A percentile compares a stretch with the other conserved stretches of the same genome.
Evolutionary conservation across 352 stramenopile genomes (phyloP).

Genomic region (Phytophthora pisi): DNA sequence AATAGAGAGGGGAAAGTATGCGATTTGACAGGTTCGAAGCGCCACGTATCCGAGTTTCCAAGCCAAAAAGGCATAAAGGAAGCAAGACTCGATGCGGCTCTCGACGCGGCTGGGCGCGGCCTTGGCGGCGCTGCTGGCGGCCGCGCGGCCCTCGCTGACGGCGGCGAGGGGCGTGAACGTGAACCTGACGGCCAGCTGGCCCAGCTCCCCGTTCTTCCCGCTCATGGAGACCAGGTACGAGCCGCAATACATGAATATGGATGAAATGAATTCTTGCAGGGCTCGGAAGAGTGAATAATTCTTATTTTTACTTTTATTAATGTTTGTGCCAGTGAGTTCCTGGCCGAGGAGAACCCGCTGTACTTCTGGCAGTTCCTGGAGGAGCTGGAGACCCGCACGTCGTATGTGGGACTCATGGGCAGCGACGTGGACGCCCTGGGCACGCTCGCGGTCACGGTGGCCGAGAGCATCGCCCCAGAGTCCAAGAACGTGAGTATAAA

Average conservation of each 20-base stretch:
- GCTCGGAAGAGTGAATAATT: conserved; percentile 1
- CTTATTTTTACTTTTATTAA: conserved; percentile 5
- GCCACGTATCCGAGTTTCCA: background rate
- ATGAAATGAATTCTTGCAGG: background rate
- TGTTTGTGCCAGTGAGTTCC: conserved; percentile 58
- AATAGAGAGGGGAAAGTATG: conserved; percentile 10
- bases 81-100: conserved; percentile 17
- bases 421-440: conserved; percentile 57
- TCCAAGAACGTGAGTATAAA: conserved; percentile 58
- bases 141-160: conserved; percentile 22
- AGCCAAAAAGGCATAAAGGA: background rate
- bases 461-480: conserved; percentile 61
- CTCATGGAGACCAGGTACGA: conserved; percentile 65
- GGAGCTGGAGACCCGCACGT: conserved; percentile 39
- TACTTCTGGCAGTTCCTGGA: conserved; percentile 84
- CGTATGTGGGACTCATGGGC: conserved; percentile 38
- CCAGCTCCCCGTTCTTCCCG: conserved; percentile 59
- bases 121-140: conserved; percentile 23
- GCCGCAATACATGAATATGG: background rate
- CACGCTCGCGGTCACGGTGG: conserved; percentile 56
- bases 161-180: conserved; percentile 49
- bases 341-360: conserved; percentile 77
- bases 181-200: conserved; percentile 69
- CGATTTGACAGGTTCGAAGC: conserved; percentile 4
- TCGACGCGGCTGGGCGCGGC: conserved; percentile 25